A percentile compares a stretch with the other conserved stretches of the same genome.
Conservation (phyloP, 2,329 filamentous ascomycete species). For the Elsinoe ampelina region DNA sequence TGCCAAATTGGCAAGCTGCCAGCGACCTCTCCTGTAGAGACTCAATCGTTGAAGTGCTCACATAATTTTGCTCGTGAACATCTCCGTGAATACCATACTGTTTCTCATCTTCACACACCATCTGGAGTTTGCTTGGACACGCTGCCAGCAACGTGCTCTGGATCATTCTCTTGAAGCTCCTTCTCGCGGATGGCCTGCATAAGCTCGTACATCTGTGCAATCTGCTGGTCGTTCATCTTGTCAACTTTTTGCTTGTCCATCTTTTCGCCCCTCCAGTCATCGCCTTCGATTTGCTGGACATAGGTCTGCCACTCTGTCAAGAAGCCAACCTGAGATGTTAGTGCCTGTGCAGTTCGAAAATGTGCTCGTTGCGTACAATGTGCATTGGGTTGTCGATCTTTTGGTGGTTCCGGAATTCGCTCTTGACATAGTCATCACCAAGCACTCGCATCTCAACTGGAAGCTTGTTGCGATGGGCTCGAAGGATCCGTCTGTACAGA, state of each 20-base stretch:
- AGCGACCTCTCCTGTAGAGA: too few species aligned
- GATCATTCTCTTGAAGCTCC: constrained; percentile 40
- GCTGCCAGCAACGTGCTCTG: constrained; percentile 23
- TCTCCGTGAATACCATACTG: too few species aligned
- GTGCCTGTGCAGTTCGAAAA: neutral
- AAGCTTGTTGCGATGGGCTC: constrained; percentile 74
- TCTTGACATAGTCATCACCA: constrained; percentile 87
- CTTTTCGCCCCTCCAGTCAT: constrained; percentile 73
- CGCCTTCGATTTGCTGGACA: constrained; percentile 82
- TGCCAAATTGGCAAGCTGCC: too few species aligned
- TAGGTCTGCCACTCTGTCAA: constrained; percentile 95
- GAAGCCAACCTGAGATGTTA: constrained; percentile 66
- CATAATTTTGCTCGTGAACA: too few species aligned
- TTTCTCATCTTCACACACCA: neutral
- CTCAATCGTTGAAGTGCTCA: too few species aligned
- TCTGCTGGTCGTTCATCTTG: constrained; percentile 94
- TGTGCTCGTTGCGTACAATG: constrained; percentile 50
- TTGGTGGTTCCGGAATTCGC: constrained; percentile 78
- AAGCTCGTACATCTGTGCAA: constrained; percentile 87
- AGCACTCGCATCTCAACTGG: constrained; percentile 65
- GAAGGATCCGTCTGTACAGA: constrained; percentile 78
- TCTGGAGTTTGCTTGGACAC: neutral
- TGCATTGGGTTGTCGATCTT: constrained; percentile 84
- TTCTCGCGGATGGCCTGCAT: constrained; percentile 68
- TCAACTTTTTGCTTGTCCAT: constrained; percentile 75